A percentile compares a stretch with the other conserved stretches of the same genome.
Evolutionary conservation across 345 rosid genomes (phyloP).

Genomic region (Leavenworthia alabamica): DNA sequence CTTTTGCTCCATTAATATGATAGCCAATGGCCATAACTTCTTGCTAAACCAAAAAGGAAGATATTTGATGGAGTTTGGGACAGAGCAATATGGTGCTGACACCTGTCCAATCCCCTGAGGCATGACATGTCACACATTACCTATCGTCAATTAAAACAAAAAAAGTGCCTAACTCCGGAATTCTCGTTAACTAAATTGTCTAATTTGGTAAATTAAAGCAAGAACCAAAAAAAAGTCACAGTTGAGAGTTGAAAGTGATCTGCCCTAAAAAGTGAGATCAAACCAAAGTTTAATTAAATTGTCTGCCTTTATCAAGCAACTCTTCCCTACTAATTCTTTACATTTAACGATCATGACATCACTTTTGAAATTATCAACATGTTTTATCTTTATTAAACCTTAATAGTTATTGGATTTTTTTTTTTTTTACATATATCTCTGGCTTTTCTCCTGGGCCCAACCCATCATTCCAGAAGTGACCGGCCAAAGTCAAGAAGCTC

Average conservation of each 20-base stretch:
- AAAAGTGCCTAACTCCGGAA: too few relatives aligned
- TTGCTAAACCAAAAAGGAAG: slow-evolving; percentile 1
- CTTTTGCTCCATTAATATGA: not conserved
- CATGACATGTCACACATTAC: slow-evolving; percentile 11
- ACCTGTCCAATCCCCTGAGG: slow-evolving; percentile 22
- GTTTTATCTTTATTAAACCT: too few relatives aligned
- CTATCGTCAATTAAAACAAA: too few relatives aligned
- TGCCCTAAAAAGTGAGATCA: slow-evolving; percentile 9
- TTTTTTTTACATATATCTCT: not conserved
- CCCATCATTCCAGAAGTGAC: slow-evolving; percentile 31
- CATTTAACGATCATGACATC: slow-evolving; percentile 18
- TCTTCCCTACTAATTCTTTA: slow-evolving; percentile 8
- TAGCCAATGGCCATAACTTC: too few relatives aligned
- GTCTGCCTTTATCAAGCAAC: slow-evolving; percentile 22
- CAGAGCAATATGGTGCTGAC: slow-evolving; percentile 20
- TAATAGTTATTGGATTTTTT: not conserved
- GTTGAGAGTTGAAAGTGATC: slow-evolving; percentile 9
- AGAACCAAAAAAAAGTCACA: not conserved
- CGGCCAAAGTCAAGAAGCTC: slow-evolving; percentile 26
- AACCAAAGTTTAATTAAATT: slow-evolving; percentile 20
- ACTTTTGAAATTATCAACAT: slow-evolving; percentile 12
- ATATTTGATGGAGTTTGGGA: slow-evolving; percentile 19
- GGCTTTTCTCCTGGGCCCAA: slow-evolving; percentile 20
- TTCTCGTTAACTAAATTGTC: not conserved
- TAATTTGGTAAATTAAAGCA: not conserved